Base-by-base conservation (phyloP, 169 alveolate genomes). In the Cryptosporidium tyzzeri region DNA sequence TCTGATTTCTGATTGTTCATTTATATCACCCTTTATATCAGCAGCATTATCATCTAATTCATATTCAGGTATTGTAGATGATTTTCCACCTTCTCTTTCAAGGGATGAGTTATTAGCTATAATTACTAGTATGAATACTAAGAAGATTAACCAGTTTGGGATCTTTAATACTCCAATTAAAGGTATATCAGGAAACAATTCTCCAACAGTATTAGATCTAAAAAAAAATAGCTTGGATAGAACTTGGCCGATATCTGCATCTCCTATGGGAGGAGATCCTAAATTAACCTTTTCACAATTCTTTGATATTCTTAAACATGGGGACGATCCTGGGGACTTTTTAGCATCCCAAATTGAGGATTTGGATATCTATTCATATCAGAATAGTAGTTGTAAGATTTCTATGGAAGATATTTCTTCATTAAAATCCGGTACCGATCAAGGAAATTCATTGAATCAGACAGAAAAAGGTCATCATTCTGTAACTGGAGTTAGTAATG, bases 1-100 rank as follows among this genome's bases (percentile, higher is more conserved):
- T 59, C 65, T 59, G 44, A 53, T 73, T 35, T 18, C 86, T 16
- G 86, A 59, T 21, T 73, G 86, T 58, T 71, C 86, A 6, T 73
- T 73, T 31, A 73, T 73, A 5, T 53, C 86, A 7, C 86, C 86
- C 0, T 73, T 73, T 58, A 55, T 73, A n/a, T 35, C 86, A 7
- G 86, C 86, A 26, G 86, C 86, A 3, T 41, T 73, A 8, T 73
- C 71, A 3, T 21, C 86, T 3, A 73, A 73, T 41, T 73, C 86
- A 2, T 70, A 70, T 29, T 45, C 62, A 14, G 26, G 59, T 58
- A 55, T 73, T 18, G 33, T 73, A 26, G 86, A 73, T 16, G 86
- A 73, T 18, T 31, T 73, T 4, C 86, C 86, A 5, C 44, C 86
- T 23, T 39, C 86, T 29, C 58, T 73, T 14, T 53, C 86, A 21